Evolutionary conservation across 257 asterid genomes (phyloP).

Genomic region (Vinca minor): DNA sequence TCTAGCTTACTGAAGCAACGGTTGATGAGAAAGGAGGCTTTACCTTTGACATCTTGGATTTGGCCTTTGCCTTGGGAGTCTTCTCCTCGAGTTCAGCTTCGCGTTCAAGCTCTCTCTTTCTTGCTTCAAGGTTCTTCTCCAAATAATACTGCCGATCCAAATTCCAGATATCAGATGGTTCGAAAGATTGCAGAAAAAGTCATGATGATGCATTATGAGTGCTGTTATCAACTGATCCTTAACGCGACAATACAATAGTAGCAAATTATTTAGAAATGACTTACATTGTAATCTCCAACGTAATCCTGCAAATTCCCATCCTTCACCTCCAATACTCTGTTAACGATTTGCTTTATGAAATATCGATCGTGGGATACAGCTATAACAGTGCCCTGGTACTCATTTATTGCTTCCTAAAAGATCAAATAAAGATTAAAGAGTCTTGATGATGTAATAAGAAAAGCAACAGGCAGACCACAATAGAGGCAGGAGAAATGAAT

Average conservation of each 20-base stretch:
- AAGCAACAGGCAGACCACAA: not conserved
- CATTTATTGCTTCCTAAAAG: slow-evolving; percentile 84
- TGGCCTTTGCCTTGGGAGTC: slow-evolving; percentile 90
- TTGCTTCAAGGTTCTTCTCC: slow-evolving; percentile 96
- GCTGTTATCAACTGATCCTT: not conserved
- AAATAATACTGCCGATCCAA: slow-evolving; percentile 59
- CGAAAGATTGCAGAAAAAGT: not conserved
- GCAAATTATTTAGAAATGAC: slow-evolving; percentile 12
- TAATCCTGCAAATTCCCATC: slow-evolving; percentile 81
- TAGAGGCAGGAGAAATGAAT: not conserved
- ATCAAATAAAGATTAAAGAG: slow-evolving; percentile 9
- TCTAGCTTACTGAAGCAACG: not conserved
- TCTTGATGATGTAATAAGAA: slow-evolving; percentile 1
- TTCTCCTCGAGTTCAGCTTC: slow-evolving; percentile 93
- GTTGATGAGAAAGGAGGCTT: not conserved
- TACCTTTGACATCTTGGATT: slow-evolving; percentile 99
- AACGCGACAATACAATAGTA: not conserved
- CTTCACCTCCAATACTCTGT: slow-evolving; percentile 87
- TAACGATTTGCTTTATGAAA: slow-evolving; percentile 91
- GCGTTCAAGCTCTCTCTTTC: slow-evolving; percentile 87
- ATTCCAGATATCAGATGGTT: not conserved
- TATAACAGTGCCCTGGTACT: slow-evolving; percentile 86
- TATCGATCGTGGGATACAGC: slow-evolving; percentile 96
- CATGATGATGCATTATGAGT: not conserved
- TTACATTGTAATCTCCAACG: slow-evolving; percentile 89